phyloP scores from a whole-genome alignment of 345 rosid genomes.

The Acer campestre region DNA sequence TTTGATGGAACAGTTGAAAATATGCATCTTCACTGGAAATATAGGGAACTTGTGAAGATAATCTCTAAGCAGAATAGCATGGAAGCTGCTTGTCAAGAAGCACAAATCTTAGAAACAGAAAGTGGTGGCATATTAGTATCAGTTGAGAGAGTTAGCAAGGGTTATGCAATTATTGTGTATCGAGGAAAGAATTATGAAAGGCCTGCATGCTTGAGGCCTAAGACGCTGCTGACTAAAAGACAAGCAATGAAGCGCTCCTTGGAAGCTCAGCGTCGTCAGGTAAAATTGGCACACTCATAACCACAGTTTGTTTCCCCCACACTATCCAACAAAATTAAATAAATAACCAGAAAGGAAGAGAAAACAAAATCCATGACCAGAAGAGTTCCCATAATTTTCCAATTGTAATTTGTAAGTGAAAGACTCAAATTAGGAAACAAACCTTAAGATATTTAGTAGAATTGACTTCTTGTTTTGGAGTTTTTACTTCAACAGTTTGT shows the following conservation, averaged over 20 bases:
- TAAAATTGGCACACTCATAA: conserved; percentile 28
- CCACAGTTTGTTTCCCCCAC: neutral
- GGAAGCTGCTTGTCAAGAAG: conserved; percentile 64
- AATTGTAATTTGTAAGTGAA: neutral
- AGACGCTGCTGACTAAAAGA: conserved; percentile 73
- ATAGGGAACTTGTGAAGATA: conserved; percentile 93
- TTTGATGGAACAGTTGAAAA: conserved; percentile 93
- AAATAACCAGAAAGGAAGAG: neutral
- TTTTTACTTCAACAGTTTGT: too few species aligned
- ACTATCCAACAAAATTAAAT: neutral
- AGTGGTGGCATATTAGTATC: conserved; percentile 92
- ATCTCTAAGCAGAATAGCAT: conserved; percentile 59
- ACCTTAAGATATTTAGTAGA: neutral
- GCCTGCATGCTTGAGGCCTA: conserved; percentile 77
- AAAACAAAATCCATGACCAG: neutral
- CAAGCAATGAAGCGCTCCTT: conserved; percentile 79
- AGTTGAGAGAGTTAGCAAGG: conserved; percentile 83
- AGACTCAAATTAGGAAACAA: neutral
- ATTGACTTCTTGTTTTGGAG: neutral
- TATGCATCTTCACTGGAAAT: conserved; percentile 99
- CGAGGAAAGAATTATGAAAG: conserved; percentile 92
- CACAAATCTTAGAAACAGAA: conserved; percentile 73
- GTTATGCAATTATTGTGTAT: conserved; percentile 81
- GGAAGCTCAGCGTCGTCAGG: conserved; percentile 86
- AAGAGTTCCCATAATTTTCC: neutral